A percentile compares a stretch with the other conserved stretches of the same genome.
Conservation (phyloP, 2,329 filamentous ascomycete species). For the Aspergillus japonicus region DNA sequence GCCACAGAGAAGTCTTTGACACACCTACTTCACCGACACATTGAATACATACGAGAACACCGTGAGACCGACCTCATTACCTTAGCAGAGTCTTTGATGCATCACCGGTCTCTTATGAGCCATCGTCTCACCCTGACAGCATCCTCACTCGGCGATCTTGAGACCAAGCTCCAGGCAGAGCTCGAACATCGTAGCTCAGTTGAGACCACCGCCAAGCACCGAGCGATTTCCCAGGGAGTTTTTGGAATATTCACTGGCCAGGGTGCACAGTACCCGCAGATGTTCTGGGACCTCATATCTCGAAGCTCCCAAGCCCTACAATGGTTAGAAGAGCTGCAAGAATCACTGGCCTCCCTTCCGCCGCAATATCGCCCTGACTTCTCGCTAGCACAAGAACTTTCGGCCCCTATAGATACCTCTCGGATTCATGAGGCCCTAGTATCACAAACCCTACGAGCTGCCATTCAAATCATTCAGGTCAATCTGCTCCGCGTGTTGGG, state of each 20-base stretch:
- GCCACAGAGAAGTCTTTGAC: slow-evolving; percentile 19
- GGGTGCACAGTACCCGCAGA: slow-evolving; percentile 32
- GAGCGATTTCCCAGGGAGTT: slow-evolving; percentile 3
- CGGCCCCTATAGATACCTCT: slow-evolving; percentile 16
- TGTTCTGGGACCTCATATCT: slow-evolving; percentile 26
- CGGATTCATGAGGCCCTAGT: slow-evolving; percentile 25
- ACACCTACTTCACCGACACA: slow-evolving; percentile 7
- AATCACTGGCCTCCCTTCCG: slow-evolving; percentile 21
- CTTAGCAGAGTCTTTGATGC: neutral
- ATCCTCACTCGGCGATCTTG: neutral
- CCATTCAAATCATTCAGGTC: slow-evolving; percentile 24
- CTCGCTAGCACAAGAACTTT: slow-evolving; percentile 21
- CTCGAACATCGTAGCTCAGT: neutral
- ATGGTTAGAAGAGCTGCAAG: slow-evolving; percentile 13
- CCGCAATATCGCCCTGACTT: slow-evolving; percentile 23
- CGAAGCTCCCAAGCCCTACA: slow-evolving; percentile 15
- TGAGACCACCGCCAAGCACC: neutral
- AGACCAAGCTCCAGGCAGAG: neutral
- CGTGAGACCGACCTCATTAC: neutral
- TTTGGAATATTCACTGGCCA: slow-evolving; percentile 34
- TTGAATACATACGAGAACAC: neutral
- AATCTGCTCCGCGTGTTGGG: slow-evolving; percentile 25
- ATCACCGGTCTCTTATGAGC: neutral
- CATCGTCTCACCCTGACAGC: neutral
- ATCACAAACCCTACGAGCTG: slow-evolving; percentile 19